These are phyloP conservation scores for Aspergillus costaricaensis DNA, from an alignment of 2,329 filamentous ascomycete species.

Conservation along the genomic window DNA sequence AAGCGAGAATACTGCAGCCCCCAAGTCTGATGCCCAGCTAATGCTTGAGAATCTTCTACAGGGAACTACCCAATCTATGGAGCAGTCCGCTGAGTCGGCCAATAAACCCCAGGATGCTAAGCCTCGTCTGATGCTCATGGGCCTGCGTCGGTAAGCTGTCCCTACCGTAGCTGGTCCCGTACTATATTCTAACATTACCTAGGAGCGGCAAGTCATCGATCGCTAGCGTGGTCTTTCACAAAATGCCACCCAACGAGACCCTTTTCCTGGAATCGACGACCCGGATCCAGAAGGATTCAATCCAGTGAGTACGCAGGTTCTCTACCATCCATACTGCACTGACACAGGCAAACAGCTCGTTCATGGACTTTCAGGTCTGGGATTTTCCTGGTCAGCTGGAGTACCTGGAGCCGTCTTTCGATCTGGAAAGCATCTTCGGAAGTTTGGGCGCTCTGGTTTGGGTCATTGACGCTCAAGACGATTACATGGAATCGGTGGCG, in stretches of 20 bases:
- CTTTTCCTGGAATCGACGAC: conserved; percentile 94
- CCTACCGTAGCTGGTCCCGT: neutral
- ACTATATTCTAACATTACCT: conserved; percentile 21
- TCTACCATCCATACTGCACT: neutral
- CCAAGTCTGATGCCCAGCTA: conserved; percentile 11
- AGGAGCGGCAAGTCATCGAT: conserved; percentile 99
- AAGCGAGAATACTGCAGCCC: too few relatives aligned
- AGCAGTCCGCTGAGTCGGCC: conserved; percentile 28
- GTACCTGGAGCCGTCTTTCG: conserved; percentile 84
- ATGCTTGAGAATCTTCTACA: conserved; percentile 31
- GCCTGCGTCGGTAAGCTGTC: conserved; percentile 75
- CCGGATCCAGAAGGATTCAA: conserved; percentile 88
- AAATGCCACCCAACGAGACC: conserved; percentile 92
- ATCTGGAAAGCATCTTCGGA: conserved; percentile 90
- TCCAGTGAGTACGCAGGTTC: conserved; percentile 69
- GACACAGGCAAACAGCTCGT: conserved; percentile 65
- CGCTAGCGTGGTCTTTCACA: conserved; percentile 98
- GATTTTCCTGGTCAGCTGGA: conserved; percentile 95
- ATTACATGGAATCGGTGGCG: conserved; percentile 88
- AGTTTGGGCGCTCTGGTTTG: conserved; percentile 94
- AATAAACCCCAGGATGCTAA: conserved; percentile 62
- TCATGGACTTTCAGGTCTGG: conserved; percentile 99
- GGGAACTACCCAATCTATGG: conserved; percentile 29
- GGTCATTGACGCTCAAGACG: conserved; percentile 98
- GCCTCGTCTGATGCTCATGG: conserved; percentile 89